phyloP scores from a whole-genome alignment of 228 moss, liverwort and hornwort genomes.

The Sphagnum magellanicum region DNA sequence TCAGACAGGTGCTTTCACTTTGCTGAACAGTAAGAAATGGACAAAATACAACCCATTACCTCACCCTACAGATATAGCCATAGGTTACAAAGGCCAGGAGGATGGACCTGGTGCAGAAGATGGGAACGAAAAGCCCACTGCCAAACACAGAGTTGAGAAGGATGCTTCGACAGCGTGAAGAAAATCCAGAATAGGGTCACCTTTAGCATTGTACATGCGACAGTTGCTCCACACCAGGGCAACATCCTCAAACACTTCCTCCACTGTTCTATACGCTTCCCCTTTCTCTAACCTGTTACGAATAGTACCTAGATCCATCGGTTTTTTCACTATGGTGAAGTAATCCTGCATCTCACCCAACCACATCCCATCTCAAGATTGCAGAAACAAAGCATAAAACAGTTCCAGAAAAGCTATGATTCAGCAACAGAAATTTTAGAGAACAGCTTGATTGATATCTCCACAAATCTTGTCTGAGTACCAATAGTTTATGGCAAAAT shows the following conservation, averaged over 20 bases:
- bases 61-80: too few species aligned
- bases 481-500: background rate
- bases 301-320: slow-evolving; percentile 94
- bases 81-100: background rate
- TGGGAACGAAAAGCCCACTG: slow-evolving; percentile 35
- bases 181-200: slow-evolving; percentile 85
- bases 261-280: slow-evolving; percentile 51
- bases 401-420: too few species aligned
- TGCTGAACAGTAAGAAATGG: background rate
- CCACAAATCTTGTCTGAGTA: background rate
- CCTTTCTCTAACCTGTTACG: slow-evolving; percentile 71
- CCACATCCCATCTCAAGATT: too few species aligned
- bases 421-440: too few species aligned
- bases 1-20: background rate
- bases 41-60: background rate
- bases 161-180: slow-evolving; percentile 67
- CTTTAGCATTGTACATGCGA: slow-evolving; percentile 77
- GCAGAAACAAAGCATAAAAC: too few species aligned
- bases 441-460: too few species aligned
- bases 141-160: slow-evolving; percentile 71
- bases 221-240: slow-evolving; percentile 95
- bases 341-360: slow-evolving; percentile 48
- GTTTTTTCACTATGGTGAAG: slow-evolving; percentile 61
- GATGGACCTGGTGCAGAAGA: background rate
- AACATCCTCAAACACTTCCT: slow-evolving; percentile 68